Conservation (phyloP, 2,329 filamentous ascomycete genomes). For the Byssochlamys sp. region DNA sequence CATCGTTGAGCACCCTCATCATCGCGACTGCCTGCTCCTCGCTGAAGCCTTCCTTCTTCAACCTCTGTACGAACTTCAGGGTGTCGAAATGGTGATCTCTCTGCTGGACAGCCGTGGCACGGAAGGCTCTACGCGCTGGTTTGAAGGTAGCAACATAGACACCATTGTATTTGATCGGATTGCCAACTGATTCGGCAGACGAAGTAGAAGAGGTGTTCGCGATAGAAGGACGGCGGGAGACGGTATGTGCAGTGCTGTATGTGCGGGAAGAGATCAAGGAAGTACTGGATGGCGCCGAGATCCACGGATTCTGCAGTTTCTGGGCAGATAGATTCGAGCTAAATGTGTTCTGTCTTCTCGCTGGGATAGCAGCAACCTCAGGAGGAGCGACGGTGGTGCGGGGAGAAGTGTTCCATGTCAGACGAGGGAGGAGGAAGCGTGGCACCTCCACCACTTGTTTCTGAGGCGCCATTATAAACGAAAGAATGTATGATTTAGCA, state of each 20-base stretch:
- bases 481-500: not conserved
- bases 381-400: conserved; percentile 21
- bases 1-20: conserved; percentile 94
- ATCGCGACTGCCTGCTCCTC: conserved; percentile 93
- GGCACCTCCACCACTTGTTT: conserved; percentile 36
- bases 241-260: conserved; percentile 4
- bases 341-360: conserved; percentile 12
- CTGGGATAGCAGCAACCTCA: conserved; percentile 16
- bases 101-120: conserved; percentile 51
- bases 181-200: conserved; percentile 12
- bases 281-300: conserved; percentile 5
- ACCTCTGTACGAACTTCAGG: conserved; percentile 84
- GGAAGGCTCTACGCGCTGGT: conserved; percentile 43
- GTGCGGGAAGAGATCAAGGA: conserved; percentile 7
- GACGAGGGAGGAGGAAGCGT: conserved; percentile 32
- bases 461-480: conserved; percentile 28
- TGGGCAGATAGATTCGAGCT: conserved; percentile 13
- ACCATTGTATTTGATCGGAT: conserved; percentile 37
- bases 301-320: conserved; percentile 11
- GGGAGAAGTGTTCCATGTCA: conserved; percentile 32
- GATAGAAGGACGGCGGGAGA: conserved; percentile 7
- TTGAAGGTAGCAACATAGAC: conserved; percentile 39
- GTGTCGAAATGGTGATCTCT: conserved; percentile 97
- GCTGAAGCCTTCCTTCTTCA: conserved; percentile 85
- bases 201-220: conserved; percentile 10